A percentile compares a stretch with the other conserved stretches of the same genome.
These are phyloP conservation scores for Acacia confusa DNA, from an alignment of 306 rosid genomes.

Conservation along the genomic window DNA sequence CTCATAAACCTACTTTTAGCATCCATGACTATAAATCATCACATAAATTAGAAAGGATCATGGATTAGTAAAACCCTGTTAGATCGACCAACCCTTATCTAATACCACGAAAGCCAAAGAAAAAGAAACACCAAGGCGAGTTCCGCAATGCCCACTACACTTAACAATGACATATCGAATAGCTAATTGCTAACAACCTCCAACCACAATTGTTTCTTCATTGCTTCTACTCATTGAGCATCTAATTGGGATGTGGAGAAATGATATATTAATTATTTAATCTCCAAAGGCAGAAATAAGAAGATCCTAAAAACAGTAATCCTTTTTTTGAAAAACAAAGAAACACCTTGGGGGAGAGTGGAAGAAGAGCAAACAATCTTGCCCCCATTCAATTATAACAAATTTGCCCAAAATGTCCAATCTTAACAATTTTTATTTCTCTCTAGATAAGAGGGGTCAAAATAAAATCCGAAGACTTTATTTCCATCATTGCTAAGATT, in stretches of 20 bases:
- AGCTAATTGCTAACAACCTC: not conserved
- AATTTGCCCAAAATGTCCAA: conserved; percentile 28
- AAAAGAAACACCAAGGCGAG: not conserved
- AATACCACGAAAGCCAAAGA: not conserved
- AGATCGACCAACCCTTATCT: not conserved
- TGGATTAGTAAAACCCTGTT: not conserved
- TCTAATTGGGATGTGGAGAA: not conserved
- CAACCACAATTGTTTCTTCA: not conserved
- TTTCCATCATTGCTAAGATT: too few species aligned
- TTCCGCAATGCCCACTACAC: not conserved
- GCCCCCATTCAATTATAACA: conserved; percentile 9
- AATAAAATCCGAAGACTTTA: not conserved
- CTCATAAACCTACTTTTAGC: too few species aligned
- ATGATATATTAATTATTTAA: not conserved
- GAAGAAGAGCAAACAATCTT: not conserved
- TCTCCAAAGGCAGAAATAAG: not conserved
- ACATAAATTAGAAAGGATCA: not conserved
- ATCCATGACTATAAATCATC: not conserved
- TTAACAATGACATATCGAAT: not conserved
- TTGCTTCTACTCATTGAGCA: not conserved
- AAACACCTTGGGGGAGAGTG: not conserved
- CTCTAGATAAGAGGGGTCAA: not conserved
- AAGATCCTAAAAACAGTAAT: conserved; percentile 19
- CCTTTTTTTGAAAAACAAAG: not conserved
- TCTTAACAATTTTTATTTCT: not conserved